Evolutionary conservation across 768 basidiomycete genomes (phyloP), one percentile per base, ranked within the genome.

Genomic region (Leccinum uliginosum): DNA sequence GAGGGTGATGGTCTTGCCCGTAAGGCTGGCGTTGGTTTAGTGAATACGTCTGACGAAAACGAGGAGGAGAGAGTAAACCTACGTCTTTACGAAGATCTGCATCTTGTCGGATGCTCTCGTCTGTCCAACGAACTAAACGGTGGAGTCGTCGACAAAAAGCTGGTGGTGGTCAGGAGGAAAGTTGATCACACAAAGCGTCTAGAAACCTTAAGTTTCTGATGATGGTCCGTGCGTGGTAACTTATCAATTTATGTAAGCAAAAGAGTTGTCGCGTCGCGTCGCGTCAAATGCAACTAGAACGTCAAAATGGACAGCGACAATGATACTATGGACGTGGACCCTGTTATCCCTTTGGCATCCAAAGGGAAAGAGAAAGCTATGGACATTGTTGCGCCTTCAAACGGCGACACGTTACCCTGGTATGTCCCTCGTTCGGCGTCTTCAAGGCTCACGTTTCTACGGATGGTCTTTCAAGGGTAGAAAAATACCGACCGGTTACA

Each of bases 81-180:
- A 91, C 91, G 93, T 93, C 79, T 93, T 98, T 57, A 98, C 95
- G 77, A 98, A 98, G 73, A 97, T 98, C 79, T 97, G 94, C 94
- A 97, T 96, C 67, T 76, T 80, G 65, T 65, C 76, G 80, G 82
- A 85, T 78, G 86, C 87, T 76, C 80, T 73, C 75, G 86, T 89
- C 91, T 93, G 76, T 93, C 91, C 91, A 93, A 84, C 89, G 86
- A 85, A 67, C 61, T 83, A 63, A 85, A 84, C 84, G 90, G 75
- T 93, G 91, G 91, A 93, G 89, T 93, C 91, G 84, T 93, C 75
- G 87, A 92, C 84, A 79, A 88, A 88, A 86, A 85, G 85, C 83
- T 81, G 81, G 76, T 68, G 54, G 61, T 67, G 30, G 63, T 66
- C 24, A 51, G 53, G 32, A 55, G n/a, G 52, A 67, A 59, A 66